Base-by-base conservation (phyloP, 2,329 filamentous ascomycete species). In the Hymenoscyphus fructigenus region DNA sequence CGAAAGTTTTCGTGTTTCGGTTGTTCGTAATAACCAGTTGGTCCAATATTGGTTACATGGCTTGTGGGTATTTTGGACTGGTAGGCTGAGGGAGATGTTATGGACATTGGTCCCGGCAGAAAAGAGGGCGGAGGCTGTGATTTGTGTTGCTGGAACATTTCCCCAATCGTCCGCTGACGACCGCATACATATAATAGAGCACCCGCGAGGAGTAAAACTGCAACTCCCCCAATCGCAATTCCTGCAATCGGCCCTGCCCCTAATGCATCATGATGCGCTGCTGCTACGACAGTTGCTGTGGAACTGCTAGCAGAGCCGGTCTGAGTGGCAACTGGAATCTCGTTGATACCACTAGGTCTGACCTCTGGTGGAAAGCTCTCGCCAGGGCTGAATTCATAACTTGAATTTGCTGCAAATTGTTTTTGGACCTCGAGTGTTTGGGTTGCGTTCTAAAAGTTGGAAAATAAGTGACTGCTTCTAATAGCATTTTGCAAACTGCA, bases 191-290 rank as follows among this genome's bases (percentile, higher is more conserved):
- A 73, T 14, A 73, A 32, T 4, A 72, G 32, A 0, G 61, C 65
- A 17, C 61, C 65, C 10, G 56, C 68, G 6, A 74, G 55, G 5
- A 73, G 5, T 5, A 69, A 9, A 20, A 73, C 65, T 1, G 67
- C 67, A 17, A 65, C 58, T 23, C 65, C 71, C 14, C 70, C 72
- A 26, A 74, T 68, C 2, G 59, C 65, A 36, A 74, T 70, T 1
- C 72, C 72, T 23, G 65, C 68, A n/a, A 74, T 72, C 10, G 68
- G 69, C 2, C 71, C 72, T 17, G 41, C 56, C 17, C 69, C 69
- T 10, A 72, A 59, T 14, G 12, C 14, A 23, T 50, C 36, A n/a
- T 57, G 62, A 2, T 65, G 3, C 26, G 53, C 55, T 17, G 60
- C 9, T 10, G 63, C 34, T 15, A 66, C 60, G 15, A 57, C 61